Evolutionary conservation across 805 yeast genomes (phyloP).

Genomic region (Schwanniomyces yamadae): DNA sequence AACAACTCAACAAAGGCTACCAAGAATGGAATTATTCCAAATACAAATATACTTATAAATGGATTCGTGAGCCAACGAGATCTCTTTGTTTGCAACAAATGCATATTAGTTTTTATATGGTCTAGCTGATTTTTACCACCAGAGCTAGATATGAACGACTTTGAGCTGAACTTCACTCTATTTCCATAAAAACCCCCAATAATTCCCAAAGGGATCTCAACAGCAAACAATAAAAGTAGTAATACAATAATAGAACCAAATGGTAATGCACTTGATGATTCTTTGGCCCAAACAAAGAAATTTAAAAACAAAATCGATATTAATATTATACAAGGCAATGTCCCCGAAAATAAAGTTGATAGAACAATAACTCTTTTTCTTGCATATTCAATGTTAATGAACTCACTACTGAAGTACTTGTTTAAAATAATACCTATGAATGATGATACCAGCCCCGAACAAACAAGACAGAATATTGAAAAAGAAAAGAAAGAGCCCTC

Average conservation of each 20-base stretch:
- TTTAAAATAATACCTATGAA: conserved; percentile 64
- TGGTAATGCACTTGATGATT: conserved; percentile 75
- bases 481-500: conserved; percentile 67
- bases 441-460: conserved; percentile 76
- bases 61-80: conserved; percentile 23
- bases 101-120: background rate
- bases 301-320: conserved; percentile 56
- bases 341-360: conserved; percentile 34
- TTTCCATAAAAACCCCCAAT: conserved; percentile 66
- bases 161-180: conserved; percentile 20
- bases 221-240: conserved; percentile 54
- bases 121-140: background rate
- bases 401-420: conserved; percentile 49
- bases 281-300: conserved; percentile 70
- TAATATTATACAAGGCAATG: conserved; percentile 49
- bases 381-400: conserved; percentile 26
- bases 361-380: conserved; percentile 12
- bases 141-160: conserved; percentile 13
- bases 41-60: conserved; percentile 37
- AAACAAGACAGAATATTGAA: conserved; percentile 57
- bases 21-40: conserved; percentile 77
- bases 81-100: conserved; percentile 5
- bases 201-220: conserved; percentile 74
- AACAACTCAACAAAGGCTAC: conserved; percentile 77
- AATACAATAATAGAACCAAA: conserved; percentile 69